Percentiles rank a stretch among this genome's conserved stretches.
phyloP scores from a whole-genome alignment of 2,329 filamentous ascomycete genomes.

The Aureobasidium musti region DNA sequence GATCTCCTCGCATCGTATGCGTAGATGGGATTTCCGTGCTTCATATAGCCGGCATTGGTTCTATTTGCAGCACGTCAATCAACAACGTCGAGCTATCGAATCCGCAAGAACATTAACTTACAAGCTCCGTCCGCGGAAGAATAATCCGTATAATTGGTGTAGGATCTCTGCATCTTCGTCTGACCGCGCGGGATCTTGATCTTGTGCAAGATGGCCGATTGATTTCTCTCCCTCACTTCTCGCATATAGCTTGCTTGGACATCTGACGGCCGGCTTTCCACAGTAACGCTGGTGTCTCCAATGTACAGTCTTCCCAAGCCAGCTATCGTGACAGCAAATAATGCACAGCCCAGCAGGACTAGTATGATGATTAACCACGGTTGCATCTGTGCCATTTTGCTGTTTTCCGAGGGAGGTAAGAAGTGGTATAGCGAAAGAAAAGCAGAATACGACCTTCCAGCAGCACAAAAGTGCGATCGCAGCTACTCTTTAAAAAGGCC shows the following conservation, averaged over 20 bases:
- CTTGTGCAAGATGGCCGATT: conserved; percentile 1
- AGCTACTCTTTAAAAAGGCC: background rate
- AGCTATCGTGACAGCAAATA: conserved; percentile 3
- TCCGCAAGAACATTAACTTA: background rate
- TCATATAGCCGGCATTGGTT: background rate
- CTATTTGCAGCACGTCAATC: conserved; percentile 1
- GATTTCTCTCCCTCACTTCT: conserved; percentile 19
- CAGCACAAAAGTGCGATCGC: background rate
- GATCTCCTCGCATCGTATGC: conserved; percentile 2
- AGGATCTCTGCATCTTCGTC: background rate
- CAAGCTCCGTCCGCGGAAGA: background rate
- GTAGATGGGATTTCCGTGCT: background rate
- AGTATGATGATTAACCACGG: conserved; percentile 14
- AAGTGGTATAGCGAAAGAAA: background rate
- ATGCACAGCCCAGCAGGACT: conserved; percentile 5
- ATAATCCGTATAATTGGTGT: conserved; percentile 13
- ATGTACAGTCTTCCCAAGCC: conserved; percentile 11
- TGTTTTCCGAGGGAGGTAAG: too few relatives aligned
- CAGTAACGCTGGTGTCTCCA: conserved; percentile 8
- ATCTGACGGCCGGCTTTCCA: background rate
- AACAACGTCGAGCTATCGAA: too few relatives aligned
- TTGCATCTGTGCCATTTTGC: conserved; percentile 13
- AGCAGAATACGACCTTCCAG: background rate
- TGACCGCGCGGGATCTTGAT: conserved; percentile 2
- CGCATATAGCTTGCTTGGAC: conserved; percentile 21